A percentile compares a stretch with the other conserved stretches of the same genome.
phyloP scores from a whole-genome alignment of 2,329 filamentous ascomycete species.

The Penicillium verrucosum region DNA sequence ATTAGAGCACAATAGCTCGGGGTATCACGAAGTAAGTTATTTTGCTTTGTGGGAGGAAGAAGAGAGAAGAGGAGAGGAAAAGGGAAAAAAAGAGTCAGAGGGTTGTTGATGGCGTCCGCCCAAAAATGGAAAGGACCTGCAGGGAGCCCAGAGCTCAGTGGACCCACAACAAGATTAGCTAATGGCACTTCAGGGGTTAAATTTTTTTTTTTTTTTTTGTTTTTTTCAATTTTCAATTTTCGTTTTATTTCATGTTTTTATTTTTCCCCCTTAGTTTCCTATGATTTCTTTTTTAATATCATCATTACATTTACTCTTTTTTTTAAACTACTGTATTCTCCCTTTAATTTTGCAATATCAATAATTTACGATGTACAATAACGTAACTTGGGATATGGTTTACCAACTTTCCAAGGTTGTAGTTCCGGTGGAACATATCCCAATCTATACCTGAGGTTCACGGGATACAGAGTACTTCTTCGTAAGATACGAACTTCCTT shows the following conservation, averaged over 20 bases:
- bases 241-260: background rate
- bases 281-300: background rate
- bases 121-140: slow-evolving; percentile 26
- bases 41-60: slow-evolving; percentile 18
- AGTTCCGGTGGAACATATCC: background rate
- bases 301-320: background rate
- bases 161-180: slow-evolving; percentile 17
- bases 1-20: slow-evolving; percentile 27
- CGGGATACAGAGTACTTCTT: background rate
- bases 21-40: slow-evolving; percentile 27
- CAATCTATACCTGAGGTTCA: background rate
- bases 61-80: slow-evolving; percentile 19
- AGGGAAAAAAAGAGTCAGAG: slow-evolving; percentile 19
- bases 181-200: slow-evolving; percentile 18
- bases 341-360: background rate
- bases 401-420: background rate
- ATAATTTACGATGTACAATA: background rate
- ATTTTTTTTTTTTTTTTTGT: background rate
- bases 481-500: slow-evolving; percentile 2
- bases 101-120: slow-evolving; percentile 18
- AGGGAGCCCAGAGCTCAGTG: slow-evolving; percentile 24
- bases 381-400: background rate
- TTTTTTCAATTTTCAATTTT: background rate
- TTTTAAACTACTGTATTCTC: background rate
- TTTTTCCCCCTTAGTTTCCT: background rate